Percentiles rank a stretch among this genome's conserved stretches.
Conservation (phyloP, 768 basidiomycete genomes). For the Mycena metata region DNA sequence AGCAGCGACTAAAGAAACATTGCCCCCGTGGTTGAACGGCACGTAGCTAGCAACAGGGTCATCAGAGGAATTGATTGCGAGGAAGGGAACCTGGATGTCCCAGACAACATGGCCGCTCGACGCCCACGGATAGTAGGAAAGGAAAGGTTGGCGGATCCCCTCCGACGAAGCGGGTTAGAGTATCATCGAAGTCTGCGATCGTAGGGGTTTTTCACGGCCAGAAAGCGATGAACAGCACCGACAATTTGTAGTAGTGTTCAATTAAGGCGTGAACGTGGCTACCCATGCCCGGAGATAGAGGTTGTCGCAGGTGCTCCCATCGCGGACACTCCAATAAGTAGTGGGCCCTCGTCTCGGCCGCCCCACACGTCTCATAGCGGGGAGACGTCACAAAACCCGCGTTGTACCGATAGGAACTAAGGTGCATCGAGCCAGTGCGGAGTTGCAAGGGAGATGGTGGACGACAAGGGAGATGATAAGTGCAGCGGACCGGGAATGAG, state of each 20-base stretch:
- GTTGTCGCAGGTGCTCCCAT: no score
- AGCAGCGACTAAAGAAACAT: constrained; percentile 68
- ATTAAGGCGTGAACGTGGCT: constrained; percentile 75
- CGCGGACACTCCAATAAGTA: no score
- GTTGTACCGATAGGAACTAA: no score
- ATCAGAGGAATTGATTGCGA: constrained; percentile 81
- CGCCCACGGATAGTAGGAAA: constrained; percentile 63
- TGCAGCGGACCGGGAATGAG: no score
- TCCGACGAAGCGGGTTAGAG: constrained; percentile 76
- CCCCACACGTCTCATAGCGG: no score
- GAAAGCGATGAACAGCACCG: constrained; percentile 59
- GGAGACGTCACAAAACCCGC: no score
- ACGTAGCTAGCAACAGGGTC: constrained; percentile 78
- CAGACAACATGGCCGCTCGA: constrained; percentile 72
- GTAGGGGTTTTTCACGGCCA: constrained; percentile 65
- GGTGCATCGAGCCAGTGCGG: no score
- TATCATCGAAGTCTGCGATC: constrained; percentile 70
- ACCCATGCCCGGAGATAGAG: constrained; percentile 85
- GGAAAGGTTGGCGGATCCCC: constrained; percentile 71
- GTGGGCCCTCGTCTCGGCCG: no score
- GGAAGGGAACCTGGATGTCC: constrained; percentile 76
- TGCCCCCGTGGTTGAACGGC: constrained; percentile 66
- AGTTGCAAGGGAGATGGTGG: no score
- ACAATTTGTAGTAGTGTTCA: constrained; percentile 63
- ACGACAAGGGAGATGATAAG: no score